phyloP scores from a whole-genome alignment of 2,329 filamentous ascomycete genomes.

The Coccinonectria pachysandricola region DNA sequence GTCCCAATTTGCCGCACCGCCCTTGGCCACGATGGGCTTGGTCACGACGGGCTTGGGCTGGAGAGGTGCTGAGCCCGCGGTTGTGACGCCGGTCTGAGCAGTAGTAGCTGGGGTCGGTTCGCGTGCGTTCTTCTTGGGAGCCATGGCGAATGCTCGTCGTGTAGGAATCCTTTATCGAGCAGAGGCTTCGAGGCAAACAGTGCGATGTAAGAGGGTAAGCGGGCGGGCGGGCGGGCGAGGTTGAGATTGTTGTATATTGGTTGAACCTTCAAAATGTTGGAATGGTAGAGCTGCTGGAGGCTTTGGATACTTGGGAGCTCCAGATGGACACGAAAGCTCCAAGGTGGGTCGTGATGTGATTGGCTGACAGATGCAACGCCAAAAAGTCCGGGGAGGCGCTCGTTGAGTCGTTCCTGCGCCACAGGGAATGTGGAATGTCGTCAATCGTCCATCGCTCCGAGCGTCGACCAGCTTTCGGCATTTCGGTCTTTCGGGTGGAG shows the following conservation, averaged over 20 bases:
- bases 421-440: too few relatives aligned
- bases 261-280: too few relatives aligned
- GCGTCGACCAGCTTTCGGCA: not conserved
- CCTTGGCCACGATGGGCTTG: conserved; percentile 14
- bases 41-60: conserved; percentile 10
- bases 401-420: too few relatives aligned
- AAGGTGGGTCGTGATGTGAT: conserved; percentile 19
- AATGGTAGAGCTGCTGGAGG: too few relatives aligned
- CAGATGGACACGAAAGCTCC: conserved; percentile 29
- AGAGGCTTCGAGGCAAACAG: too few relatives aligned
- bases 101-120: conserved; percentile 22
- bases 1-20: conserved; percentile 30
- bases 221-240: conserved; percentile 1
- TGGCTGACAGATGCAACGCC: conserved; percentile 12
- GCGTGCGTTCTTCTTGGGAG: conserved; percentile 38
- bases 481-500: too few relatives aligned
- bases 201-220: conserved; percentile 2
- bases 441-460: conserved; percentile 3
- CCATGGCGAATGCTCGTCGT: too few relatives aligned
- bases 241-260: too few relatives aligned
- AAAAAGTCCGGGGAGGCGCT: conserved; percentile 7
- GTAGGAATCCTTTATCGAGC: too few relatives aligned
- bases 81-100: conserved; percentile 20
- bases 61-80: conserved; percentile 16
- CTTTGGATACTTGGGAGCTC: conserved; percentile 11